Evolutionary conservation across 2,329 filamentous ascomycete genomes (phyloP).

Genomic region (Xylariomycetidae sp.): DNA sequence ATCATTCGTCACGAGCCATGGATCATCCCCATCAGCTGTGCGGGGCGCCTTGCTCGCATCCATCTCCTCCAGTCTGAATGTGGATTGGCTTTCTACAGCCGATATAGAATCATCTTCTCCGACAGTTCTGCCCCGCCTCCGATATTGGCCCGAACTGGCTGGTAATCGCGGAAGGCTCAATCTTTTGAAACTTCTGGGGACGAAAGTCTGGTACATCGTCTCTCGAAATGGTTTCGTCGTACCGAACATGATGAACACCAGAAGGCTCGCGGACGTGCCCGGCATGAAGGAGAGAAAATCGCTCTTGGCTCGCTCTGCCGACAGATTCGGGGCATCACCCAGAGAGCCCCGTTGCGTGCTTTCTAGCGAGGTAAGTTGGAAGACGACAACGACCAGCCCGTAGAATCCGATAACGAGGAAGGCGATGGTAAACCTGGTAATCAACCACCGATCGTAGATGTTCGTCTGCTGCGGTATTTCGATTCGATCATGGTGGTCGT

Average conservation of each 20-base stretch:
- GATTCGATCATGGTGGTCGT: background rate
- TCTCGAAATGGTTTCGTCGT: conserved; percentile 33
- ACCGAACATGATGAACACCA: conserved; percentile 36
- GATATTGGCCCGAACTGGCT: too few species aligned
- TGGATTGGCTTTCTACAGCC: too few species aligned
- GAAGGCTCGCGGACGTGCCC: conserved; percentile 30
- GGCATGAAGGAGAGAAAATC: conserved; percentile 32
- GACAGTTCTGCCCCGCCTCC: too few species aligned
- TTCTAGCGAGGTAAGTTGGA: conserved; percentile 18
- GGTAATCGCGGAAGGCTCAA: too few species aligned
- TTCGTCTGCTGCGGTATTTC: conserved; percentile 6
- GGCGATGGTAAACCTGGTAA: conserved; percentile 39
- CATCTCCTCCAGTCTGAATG: too few species aligned
- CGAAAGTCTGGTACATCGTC: conserved; percentile 19
- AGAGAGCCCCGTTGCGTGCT: conserved; percentile 25
- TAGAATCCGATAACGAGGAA: conserved; percentile 38
- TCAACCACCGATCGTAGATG: conserved; percentile 41
- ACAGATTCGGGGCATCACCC: conserved; percentile 28
- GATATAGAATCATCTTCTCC: too few species aligned
- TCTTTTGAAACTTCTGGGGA: too few species aligned
- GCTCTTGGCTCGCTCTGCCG: conserved; percentile 23
- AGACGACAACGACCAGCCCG: conserved; percentile 24
- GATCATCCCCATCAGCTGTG: too few species aligned
- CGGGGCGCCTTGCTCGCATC: too few species aligned
- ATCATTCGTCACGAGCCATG: too few species aligned